Conservation (phyloP, 2,329 filamentous ascomycete species). For the Fusarium tupiense region DNA sequence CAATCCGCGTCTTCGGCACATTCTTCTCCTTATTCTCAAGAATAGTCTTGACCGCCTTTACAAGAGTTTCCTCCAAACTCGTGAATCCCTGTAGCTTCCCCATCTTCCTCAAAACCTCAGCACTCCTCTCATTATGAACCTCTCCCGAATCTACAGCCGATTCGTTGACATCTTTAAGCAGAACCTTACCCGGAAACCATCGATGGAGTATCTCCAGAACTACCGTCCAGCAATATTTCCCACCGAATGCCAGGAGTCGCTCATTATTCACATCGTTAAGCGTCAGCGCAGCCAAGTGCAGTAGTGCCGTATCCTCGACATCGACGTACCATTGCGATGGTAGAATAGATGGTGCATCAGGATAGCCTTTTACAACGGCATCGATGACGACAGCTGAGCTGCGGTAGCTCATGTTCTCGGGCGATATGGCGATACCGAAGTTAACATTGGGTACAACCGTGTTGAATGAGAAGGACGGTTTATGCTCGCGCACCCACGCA, state of each 20-base stretch:
- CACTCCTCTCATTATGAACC: not conserved
- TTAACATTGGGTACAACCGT: not conserved
- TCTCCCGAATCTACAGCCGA: not conserved
- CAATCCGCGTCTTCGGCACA: not conserved
- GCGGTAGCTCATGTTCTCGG: not conserved
- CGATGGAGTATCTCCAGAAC: not conserved
- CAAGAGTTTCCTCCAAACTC: accelerated
- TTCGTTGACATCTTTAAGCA: accelerated
- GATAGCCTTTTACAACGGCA: not conserved
- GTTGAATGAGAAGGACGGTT: not conserved
- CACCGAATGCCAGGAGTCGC: not conserved
- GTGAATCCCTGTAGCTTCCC: not conserved
- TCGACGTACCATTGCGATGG: not conserved
- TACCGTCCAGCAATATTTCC: not conserved
- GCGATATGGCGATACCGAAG: not conserved
- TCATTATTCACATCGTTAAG: not conserved
- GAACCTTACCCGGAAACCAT: not conserved
- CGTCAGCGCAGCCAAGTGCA: not conserved
- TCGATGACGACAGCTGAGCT: not conserved
- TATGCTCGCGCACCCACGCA: not conserved
- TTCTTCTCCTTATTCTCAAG: not conserved
- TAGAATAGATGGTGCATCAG: not conserved
- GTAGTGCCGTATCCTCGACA: not conserved
- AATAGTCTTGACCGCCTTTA: accelerated
- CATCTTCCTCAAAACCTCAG: not conserved